Conservation (phyloP, 768 basidiomycete genomes). For the Macrolepiota fuliginosa region DNA sequence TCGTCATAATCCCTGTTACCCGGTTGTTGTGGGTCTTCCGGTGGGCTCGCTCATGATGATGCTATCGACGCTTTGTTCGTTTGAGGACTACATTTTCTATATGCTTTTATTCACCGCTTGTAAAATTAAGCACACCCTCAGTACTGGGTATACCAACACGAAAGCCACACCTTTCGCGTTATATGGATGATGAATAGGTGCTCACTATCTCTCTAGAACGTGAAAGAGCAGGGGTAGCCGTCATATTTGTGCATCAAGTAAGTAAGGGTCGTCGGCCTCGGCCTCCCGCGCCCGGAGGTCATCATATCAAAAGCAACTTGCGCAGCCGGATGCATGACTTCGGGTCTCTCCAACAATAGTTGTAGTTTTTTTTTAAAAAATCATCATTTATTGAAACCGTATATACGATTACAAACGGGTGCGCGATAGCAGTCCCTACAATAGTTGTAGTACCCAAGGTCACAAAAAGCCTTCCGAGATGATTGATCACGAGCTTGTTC, state of each 20-base stretch:
- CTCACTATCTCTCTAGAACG: background rate
- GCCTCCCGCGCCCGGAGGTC: constrained; percentile 97
- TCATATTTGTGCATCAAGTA: no score
- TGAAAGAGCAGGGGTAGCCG: background rate
- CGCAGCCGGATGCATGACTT: constrained; percentile 97
- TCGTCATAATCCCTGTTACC: constrained; percentile 87
- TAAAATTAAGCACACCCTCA: constrained; percentile 96
- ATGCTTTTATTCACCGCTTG: constrained; percentile 93
- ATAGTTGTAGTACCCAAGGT: constrained; percentile 99
- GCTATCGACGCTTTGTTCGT: constrained; percentile 64
- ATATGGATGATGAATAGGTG: constrained; percentile 25
- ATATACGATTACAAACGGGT: no score
- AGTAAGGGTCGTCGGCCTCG: constrained; percentile 59
- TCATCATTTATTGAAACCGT: no score
- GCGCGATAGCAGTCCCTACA: no score
- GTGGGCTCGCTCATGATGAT: constrained; percentile 96
- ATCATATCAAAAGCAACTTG: constrained; percentile 98
- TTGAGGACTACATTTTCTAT: constrained; percentile 72
- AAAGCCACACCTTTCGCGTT: constrained; percentile 95
- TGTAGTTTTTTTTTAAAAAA: constrained; percentile 97
- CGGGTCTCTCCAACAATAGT: constrained; percentile 97
- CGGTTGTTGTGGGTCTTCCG: constrained; percentile 83
- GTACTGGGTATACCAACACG: constrained; percentile 88
- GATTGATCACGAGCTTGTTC: constrained; percentile 98
- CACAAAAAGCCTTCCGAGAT: constrained; percentile 92